Percentiles rank a stretch among this genome's conserved stretches.
phyloP scores from a whole-genome alignment of 495 filamentous ascomycete genomes.

The Talaromyces wortmannii region DNA sequence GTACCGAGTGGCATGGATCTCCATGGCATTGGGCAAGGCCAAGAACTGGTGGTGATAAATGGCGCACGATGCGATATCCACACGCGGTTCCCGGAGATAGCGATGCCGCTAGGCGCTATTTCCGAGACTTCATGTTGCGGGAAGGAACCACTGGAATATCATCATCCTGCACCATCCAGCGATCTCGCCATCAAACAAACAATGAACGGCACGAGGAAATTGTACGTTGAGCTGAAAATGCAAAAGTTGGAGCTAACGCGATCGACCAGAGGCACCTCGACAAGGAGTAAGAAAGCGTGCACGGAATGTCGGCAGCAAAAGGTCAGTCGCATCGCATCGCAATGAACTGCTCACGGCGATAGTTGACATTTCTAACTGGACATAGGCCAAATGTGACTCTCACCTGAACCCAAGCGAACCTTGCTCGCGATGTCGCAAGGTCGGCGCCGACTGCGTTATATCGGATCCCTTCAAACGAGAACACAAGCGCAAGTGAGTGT shows the following conservation, averaged over 20 bases:
- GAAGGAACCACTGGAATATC: no score
- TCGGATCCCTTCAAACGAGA: slow-evolving; percentile 37
- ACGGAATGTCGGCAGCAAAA: slow-evolving; percentile 41
- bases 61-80: not conserved
- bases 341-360: no score
- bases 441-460: slow-evolving; percentile 29
- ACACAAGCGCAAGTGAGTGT: slow-evolving; percentile 34
- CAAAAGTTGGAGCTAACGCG: not conserved
- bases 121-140: no score
- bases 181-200: no score
- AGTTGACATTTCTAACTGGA: not conserved
- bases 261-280: not conserved
- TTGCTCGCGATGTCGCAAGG: slow-evolving; percentile 30
- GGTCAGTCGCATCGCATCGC: slow-evolving; percentile 7
- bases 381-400: slow-evolving; percentile 29
- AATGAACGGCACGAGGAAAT: not conserved
- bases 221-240: not conserved
- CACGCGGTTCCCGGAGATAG: not conserved
- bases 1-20: not conserved
- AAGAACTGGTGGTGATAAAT: not conserved
- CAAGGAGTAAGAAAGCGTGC: slow-evolving; percentile 29
- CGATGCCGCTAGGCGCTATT: not conserved
- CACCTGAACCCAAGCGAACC: slow-evolving; percentile 23
- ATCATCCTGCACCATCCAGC: not conserved
- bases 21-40: not conserved